Base-by-base conservation (phyloP, 257 asterid genomes). In the Ilex asprella region DNA sequence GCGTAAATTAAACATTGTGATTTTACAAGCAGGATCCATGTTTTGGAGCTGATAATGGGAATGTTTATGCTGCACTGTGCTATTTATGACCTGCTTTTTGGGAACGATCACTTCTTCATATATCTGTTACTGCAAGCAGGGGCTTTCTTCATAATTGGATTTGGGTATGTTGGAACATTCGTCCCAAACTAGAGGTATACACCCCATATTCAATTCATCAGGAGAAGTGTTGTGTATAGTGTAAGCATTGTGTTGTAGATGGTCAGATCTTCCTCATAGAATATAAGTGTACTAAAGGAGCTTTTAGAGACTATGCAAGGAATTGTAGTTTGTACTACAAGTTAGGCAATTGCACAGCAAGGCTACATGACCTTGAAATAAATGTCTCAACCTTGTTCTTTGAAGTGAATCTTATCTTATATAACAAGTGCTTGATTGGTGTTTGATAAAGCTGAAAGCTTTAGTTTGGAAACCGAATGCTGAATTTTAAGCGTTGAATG, bases 51-150 rank as follows among this genome's bases (percentile, higher is more conserved):
- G 32, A 41, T 82, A 29, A 80, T 90, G 72, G 97, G 95, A 63
- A 65, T 83, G 92, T 87, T 75, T 70, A 76, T 90, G 79, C 76
- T 85, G 63, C 89, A 87, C 59, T 90, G 97, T 66, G 95, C 97
- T 15, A 69, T 78, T 62, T 85, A 87, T 78, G 85, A 90, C 81
- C 66, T 90, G 76, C 66, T 85, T 55, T 85, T 69, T 52, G 87
- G 80, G 30, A 71, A 78, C 55, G 76, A 90, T 68, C 93, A 85
- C 64, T 80, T 90, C 73, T 90, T 76, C 80, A 62, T 90, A 41
- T 90, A 90, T 72, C 87, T 90, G 51, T 56, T 85, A 62, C 82
- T 90, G 64, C 97, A 87, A 73, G 91, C 96, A 52, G 76, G 70
- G 44, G 95, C 97, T 10, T 90, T 90, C 82, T 90, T 87, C 70